phyloP scores from a whole-genome alignment of 2,329 filamentous ascomycete genomes.

The Trichoderma endophyticum region DNA sequence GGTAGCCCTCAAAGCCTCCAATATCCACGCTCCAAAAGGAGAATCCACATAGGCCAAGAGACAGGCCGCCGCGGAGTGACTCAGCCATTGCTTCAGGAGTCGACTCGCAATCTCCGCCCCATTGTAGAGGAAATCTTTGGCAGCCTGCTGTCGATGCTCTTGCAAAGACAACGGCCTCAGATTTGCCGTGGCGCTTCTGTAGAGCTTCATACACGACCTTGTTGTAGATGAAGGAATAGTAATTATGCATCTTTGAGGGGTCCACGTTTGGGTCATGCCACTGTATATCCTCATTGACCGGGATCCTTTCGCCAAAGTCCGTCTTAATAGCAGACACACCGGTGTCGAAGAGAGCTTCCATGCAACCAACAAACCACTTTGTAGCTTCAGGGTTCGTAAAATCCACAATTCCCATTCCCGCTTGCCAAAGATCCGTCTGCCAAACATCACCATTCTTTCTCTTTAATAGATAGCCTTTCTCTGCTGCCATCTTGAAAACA shows the following conservation, averaged over 20 bases:
- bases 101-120: constrained; percentile 74
- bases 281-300: constrained; percentile 59
- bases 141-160: constrained; percentile 64
- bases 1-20: constrained; percentile 67
- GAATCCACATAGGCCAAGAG: constrained; percentile 61
- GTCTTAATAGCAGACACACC: constrained; percentile 73
- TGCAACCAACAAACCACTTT: constrained; percentile 61
- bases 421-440: constrained; percentile 77
- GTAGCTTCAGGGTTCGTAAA: constrained; percentile 69
- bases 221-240: constrained; percentile 72
- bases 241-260: constrained; percentile 70
- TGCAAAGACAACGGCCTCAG: constrained; percentile 63
- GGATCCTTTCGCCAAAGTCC: constrained; percentile 72
- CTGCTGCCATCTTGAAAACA: constrained; percentile 61
- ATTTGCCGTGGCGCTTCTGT: constrained; percentile 48
- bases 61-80: constrained; percentile 63
- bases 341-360: constrained; percentile 62
- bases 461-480: constrained; percentile 67
- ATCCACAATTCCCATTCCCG: constrained; percentile 71
- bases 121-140: constrained; percentile 66
- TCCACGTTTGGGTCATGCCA: constrained; percentile 61
- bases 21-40: constrained; percentile 70
- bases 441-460: constrained; percentile 66
- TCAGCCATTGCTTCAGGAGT: constrained; percentile 72
- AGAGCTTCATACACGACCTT: constrained; percentile 65